These are phyloP conservation scores for Gossypium mustelinum DNA, from an alignment of 345 rosid species.

Conservation along the genomic window DNA sequence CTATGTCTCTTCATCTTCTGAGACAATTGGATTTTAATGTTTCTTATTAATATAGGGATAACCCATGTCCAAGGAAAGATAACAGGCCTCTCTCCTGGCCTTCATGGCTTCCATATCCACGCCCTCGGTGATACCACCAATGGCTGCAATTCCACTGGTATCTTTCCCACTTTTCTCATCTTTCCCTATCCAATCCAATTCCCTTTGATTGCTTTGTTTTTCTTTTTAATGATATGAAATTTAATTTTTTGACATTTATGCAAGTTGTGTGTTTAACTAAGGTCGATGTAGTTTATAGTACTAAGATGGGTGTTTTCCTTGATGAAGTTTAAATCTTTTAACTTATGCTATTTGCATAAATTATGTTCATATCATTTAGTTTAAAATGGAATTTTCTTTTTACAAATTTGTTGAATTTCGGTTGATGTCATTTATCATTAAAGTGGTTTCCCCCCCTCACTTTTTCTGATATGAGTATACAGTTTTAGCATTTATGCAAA, in stretches of 20 bases:
- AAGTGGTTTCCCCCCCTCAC: neutral
- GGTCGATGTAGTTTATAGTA: neutral
- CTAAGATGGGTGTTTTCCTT: neutral
- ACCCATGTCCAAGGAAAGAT: conserved; percentile 76
- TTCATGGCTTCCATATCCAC: conserved; percentile 88
- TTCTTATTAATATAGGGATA: conserved; percentile 41
- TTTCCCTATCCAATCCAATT: neutral
- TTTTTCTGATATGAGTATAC: neutral
- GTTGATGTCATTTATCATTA: neutral
- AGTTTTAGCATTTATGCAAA: neutral
- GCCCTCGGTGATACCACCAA: conserved; percentile 91
- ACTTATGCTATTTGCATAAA: neutral
- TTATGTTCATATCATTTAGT: neutral
- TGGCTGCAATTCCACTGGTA: conserved; percentile 95
- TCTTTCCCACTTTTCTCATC: neutral
- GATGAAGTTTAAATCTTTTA: neutral
- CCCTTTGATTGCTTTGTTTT: neutral
- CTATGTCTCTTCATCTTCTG: neutral
- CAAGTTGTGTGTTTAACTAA: neutral
- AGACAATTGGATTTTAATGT: neutral
- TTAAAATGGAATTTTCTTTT: neutral
- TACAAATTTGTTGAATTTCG: neutral
- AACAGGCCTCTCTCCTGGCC: conserved; percentile 73
- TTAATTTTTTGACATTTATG: neutral
- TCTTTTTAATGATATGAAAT: neutral